Evolutionary conservation across 805 yeast species (phyloP), one percentile per base, ranked within the genome.

Genomic region (Ogataea neopini): DNA sequence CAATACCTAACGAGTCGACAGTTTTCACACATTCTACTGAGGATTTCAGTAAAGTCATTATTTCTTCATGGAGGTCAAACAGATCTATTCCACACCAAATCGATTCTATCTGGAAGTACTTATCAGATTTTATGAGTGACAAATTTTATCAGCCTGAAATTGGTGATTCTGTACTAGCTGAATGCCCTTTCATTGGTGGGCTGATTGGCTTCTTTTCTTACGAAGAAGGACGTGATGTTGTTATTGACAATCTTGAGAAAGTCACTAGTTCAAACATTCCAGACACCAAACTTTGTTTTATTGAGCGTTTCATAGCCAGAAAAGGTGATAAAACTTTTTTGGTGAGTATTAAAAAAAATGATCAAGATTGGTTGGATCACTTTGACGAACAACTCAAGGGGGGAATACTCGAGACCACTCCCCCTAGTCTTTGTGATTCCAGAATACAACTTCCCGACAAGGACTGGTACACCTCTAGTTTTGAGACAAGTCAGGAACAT

Each of bases 161-260:
- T 11, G 34, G 32, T 0, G 62, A 74, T 45, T 55, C 51, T 0
- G 40, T 55, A 0, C 57, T 76, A n/a, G 50, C 59, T 14, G 41
- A 69, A 0, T 68, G 88, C 15, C 96, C 96, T 1, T 94, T 94
- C 58, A 70, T 81, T 47, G 98, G 99, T n/a, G 99, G 99, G 0
- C 73, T 88, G 26, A 71, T 91, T 45, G 99, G 99, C 4, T 72
- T 85, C 35, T 65, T 94, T 9, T 85, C 96, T 0, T 94, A 94
- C 62, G 99, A 92, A 63, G 92, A 87, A 68, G 96, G 96, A 0
- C 76, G 77, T 20, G 74, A 73, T 49, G 55, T 78, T 7, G 48
- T 63, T 2, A 32, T 62, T 6, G 57, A 66, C 5, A 62, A 64
- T 3, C 54, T 76, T 35, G 65, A 67, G 37, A 70, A 74, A 28